Percentiles rank a stretch among this genome's conserved stretches.
Conservation (phyloP, 2,329 filamentous ascomycete species). For the Chaetomium sp. region DNA sequence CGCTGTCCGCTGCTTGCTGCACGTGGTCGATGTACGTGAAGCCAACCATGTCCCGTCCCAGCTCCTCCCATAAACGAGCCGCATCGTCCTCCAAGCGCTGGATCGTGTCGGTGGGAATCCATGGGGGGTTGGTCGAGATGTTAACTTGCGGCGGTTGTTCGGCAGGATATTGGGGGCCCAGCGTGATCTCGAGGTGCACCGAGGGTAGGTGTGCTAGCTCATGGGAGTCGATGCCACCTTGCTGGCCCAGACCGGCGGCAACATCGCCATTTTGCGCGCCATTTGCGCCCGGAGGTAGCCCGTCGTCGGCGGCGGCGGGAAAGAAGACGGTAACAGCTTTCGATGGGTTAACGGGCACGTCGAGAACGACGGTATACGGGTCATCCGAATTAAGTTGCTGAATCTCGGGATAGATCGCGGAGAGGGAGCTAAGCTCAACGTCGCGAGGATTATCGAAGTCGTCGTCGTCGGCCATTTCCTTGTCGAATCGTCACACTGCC, state of each 20-base stretch:
- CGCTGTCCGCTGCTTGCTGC: conserved; percentile 59
- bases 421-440: conserved; percentile 61
- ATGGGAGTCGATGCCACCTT: conserved; percentile 47
- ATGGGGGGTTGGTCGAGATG: conserved; percentile 58
- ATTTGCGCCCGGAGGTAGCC: conserved; percentile 15
- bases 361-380: conserved; percentile 55
- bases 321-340: conserved; percentile 60
- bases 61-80: conserved; percentile 61
- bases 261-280: conserved; percentile 17
- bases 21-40: conserved; percentile 67
- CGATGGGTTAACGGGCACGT: conserved; percentile 59
- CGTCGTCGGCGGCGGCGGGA: conserved; percentile 49
- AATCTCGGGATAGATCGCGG: conserved; percentile 69
- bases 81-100: conserved; percentile 54
- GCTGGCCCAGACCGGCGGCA: conserved; percentile 2
- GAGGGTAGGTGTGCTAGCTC: conserved; percentile 61
- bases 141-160: conserved; percentile 52
- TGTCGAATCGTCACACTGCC: neutral
- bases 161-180: conserved; percentile 62
- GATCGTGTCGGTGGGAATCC: conserved; percentile 56
- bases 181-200: conserved; percentile 53
- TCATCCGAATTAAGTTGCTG: conserved; percentile 47
- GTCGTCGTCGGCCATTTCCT: conserved; percentile 34
- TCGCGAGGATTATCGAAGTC: conserved; percentile 55
- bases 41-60: conserved; percentile 59